Evolutionary conservation across 75 land plant genomes (phyloP).

Genomic region (Chamaecyparis obtusa): DNA sequence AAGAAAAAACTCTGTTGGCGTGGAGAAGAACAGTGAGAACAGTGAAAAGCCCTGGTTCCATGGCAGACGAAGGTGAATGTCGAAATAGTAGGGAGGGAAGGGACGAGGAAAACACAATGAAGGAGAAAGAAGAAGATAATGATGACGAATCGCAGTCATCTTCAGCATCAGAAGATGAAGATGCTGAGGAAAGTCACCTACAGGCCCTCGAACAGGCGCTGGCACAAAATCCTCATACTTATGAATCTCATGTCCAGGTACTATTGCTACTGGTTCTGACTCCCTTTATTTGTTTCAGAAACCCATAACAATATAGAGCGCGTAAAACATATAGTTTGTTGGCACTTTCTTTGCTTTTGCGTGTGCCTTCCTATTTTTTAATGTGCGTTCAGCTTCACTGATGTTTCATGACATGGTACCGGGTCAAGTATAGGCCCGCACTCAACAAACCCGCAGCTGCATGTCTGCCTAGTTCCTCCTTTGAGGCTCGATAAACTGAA

Average conservation of each 20-base stretch:
- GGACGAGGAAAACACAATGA: neutral
- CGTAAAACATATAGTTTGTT: neutral
- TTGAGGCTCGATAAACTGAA: no score
- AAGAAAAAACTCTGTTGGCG: no score
- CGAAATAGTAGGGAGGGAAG: neutral
- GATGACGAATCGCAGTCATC: neutral
- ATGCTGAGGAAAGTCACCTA: slow-evolving; percentile 21
- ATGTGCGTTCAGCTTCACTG: neutral
- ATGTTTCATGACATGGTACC: no score
- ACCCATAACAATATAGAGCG: neutral
- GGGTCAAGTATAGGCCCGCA: no score
- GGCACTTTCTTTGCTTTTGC: neutral
- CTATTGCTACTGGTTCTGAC: neutral
- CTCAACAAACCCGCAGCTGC: no score
- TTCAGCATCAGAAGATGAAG: slow-evolving; percentile 40
- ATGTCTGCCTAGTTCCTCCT: no score
- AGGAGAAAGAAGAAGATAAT: neutral
- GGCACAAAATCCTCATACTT: slow-evolving; percentile 44
- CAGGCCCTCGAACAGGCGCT: slow-evolving; percentile 36
- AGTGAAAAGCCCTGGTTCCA: neutral
- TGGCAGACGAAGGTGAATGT: neutral
- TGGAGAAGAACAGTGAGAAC: no score
- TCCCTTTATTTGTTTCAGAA: neutral
- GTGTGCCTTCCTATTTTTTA: neutral
- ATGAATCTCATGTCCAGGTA: slow-evolving; percentile 65